Base-by-base conservation (phyloP, 2,329 filamentous ascomycete genomes). In the Corynespora cassiicola region DNA sequence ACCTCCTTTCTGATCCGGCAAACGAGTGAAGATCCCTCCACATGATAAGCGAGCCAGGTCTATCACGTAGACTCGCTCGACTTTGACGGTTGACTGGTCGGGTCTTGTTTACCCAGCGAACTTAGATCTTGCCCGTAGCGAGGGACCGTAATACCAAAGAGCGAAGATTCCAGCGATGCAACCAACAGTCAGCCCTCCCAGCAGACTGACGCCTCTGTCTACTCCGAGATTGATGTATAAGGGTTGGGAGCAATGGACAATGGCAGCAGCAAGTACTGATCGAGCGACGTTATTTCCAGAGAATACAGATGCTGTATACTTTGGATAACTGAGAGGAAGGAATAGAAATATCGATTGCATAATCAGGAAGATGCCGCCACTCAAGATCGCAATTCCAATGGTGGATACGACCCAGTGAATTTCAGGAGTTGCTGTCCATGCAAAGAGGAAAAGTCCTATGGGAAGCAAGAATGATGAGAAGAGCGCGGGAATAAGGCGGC, bases 151-250 rank as follows among this genome's bases (percentile, higher is more conserved):
- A 20, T 29, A 34, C 29, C 50, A 57, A 8, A 58, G 30, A 6
- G 42, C 17, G 24, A 36, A 46, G 45, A 58, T 54, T 6, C 54
- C 54, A 30, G 55, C 47, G 42, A 82, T 58, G 18, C 66, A 64
- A 14, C 48, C 54, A 11, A 49, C 57, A 40, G 43, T 70, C 42
- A 73, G 42, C 6, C 63, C 71, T 5, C 73, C 82, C 2, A 86
- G 72, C 15, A 86, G 51, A 45, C 72, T 80, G 1, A 75, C 74
- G 6, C 82, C 82, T 32, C 68, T 71, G 4, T 71, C 79, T 31
- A 85, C 75, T 21, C 81, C 80, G 4, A 85, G 58, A 52, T 81
- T 76, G 10, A 65, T 58, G 43, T 76, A 85, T 34, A 85, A 69
- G 9, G 81, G 80, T 26, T 76, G 69, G 0, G 77, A 74, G 50